Conservation (phyloP, 768 basidiomycete species). For the Trametes sanguinea region DNA sequence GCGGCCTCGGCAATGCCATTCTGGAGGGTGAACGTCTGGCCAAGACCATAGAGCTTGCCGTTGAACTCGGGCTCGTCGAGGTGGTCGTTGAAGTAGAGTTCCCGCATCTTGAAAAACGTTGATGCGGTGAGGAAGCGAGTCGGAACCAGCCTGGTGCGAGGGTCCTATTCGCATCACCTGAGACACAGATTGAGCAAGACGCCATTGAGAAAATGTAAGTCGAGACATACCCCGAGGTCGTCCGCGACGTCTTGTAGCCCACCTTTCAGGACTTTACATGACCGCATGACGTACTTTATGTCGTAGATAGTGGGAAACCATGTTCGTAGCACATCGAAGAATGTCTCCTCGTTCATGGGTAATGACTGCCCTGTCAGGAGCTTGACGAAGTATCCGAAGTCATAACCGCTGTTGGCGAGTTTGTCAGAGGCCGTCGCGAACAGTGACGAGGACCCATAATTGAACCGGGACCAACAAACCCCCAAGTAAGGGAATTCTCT, state of each 20-base stretch:
- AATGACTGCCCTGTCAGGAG: constrained; percentile 84
- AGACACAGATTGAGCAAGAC: constrained; percentile 8
- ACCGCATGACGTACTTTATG: constrained; percentile 95
- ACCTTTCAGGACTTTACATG: constrained; percentile 77
- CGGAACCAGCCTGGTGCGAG: constrained; percentile 97
- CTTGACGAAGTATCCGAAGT: constrained; percentile 98
- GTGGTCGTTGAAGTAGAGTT: constrained; percentile 87
- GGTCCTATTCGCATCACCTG: constrained; percentile 88
- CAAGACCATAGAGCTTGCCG: constrained; percentile 82
- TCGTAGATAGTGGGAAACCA: constrained; percentile 99
- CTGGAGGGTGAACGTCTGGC: constrained; percentile 69
- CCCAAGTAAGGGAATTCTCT: constrained; percentile 3
- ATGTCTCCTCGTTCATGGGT: constrained; percentile 85
- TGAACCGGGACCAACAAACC: background rate
- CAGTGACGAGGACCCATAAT: background rate
- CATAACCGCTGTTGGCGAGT: constrained; percentile 74
- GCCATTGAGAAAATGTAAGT: background rate
- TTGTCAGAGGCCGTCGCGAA: background rate
- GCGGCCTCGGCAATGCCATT: constrained; percentile 69
- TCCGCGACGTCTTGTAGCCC: constrained; percentile 96
- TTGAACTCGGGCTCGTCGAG: constrained; percentile 83
- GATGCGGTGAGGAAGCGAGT: constrained; percentile 89
- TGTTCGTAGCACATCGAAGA: constrained; percentile 81
- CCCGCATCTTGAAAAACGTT: constrained; percentile 95
- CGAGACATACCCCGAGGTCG: constrained; percentile 76